A percentile compares a stretch with the other conserved stretches of the same genome.
phyloP scores from a whole-genome alignment of 75 land plant genomes.

The Azolla pinnata region DNA sequence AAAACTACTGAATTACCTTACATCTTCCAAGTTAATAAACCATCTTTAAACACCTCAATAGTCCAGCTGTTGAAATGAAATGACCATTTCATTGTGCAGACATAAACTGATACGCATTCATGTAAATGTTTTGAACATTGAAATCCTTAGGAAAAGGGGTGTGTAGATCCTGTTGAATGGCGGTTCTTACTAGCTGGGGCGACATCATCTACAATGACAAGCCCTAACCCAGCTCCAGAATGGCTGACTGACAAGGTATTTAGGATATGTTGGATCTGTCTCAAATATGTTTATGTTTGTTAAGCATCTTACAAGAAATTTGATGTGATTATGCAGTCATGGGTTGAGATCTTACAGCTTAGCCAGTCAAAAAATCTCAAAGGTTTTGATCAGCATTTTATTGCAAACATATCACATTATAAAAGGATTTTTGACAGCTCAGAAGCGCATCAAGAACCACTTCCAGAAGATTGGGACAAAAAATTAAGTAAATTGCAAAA shows the following conservation, averaged over 20 bases:
- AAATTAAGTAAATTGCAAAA: conserved; percentile 23
- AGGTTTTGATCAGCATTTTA: conserved; percentile 19
- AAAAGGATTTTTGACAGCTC: conserved; percentile 26
- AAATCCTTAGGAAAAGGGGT: conserved; percentile 10
- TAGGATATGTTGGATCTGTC: neutral
- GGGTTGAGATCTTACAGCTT: conserved; percentile 23
- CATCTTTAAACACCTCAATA: too few species aligned
- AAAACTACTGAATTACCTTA: too few species aligned
- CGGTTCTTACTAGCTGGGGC: conserved; percentile 24
- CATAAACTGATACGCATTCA: too few species aligned
- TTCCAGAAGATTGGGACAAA: conserved; percentile 29
- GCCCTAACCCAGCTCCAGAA: conserved; percentile 25
- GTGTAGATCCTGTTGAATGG: conserved; percentile 24
- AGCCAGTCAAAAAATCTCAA: conserved; percentile 13
- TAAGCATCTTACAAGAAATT: neutral
- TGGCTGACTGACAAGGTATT: conserved; percentile 32
- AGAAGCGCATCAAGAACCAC: conserved; percentile 24
- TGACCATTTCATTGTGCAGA: too few species aligned
- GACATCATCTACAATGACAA: conserved; percentile 8
- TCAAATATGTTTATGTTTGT: neutral
- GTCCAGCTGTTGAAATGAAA: too few species aligned
- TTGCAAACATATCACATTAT: conserved; percentile 22
- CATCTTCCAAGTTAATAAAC: too few species aligned
- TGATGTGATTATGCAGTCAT: conserved; percentile 11
- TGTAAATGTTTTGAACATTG: too few species aligned